Evolutionary conservation across 2,329 filamentous ascomycete genomes (phyloP), one percentile per base, ranked within the genome.

Genomic region (Penicillium sp.): DNA sequence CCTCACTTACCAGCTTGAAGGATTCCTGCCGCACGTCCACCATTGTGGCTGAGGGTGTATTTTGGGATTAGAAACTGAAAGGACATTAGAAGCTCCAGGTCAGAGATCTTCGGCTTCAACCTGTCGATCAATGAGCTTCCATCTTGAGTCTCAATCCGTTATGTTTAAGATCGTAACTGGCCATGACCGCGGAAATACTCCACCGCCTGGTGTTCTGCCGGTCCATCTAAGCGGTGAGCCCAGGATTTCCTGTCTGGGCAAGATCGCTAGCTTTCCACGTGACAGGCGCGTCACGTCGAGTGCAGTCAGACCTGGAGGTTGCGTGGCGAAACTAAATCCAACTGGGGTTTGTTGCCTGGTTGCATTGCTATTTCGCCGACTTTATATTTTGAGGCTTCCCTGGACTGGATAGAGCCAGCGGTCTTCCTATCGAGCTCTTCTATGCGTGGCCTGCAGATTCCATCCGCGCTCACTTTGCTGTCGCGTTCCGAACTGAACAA

Each of bases 11-110:
- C 74, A 76, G 74, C 60, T 72, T 74, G 64, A 81, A 81, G 35
- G 76, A 72, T 70, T 79, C 73, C 61, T 81, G 78, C 49, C 76
- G 72, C 55, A 70, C 70, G 57, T 67, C 70, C 60, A 77, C 76
- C 79, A 80, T 80, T 61, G 53, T 53, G 51, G 38, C 30, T 28
- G 24, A 24, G 26, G 19, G 38, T 50, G 53, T 30, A 44, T n/a
- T n/a, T 44, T n/a, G 15, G 35, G 24, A 42, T 3, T 28, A 6
- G 4, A 35, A 42, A 19, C 26, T 44, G 47, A 17, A 50, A 19
- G 9, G 13, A 10, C 15, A 50, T 50, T 10, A 22, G 47, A 50
- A 12, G 45, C 45, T 38, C n/a, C 22, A 15, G 17, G 30, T 12
- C 9, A 4, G 17, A n/a, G 24, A 37, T 22, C 37, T 17, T 26